Conservation (phyloP, 306 rosid genomes). For the Lathyrus oleraceus region DNA sequence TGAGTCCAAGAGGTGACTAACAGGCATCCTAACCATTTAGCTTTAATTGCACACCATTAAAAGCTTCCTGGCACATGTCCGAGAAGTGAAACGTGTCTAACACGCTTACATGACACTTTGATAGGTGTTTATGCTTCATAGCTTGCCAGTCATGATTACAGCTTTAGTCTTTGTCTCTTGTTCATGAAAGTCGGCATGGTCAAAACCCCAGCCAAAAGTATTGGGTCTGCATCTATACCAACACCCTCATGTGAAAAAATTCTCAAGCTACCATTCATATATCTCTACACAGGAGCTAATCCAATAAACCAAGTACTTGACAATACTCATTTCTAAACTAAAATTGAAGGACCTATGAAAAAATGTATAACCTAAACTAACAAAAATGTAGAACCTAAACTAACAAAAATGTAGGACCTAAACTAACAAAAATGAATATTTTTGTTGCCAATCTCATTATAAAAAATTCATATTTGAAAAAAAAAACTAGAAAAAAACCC, state of each 20-base stretch:
- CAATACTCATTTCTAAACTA: neutral
- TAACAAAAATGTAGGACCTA: constrained; percentile 28
- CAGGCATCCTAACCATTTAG: too few relatives aligned
- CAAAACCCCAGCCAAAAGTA: neutral
- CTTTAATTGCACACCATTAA: too few relatives aligned
- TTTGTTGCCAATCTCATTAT: neutral
- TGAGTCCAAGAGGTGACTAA: too few relatives aligned
- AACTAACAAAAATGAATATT: neutral
- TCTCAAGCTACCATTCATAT: too few relatives aligned
- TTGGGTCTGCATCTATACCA: neutral
- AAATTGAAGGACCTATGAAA: neutral
- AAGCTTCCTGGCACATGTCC: too few relatives aligned
- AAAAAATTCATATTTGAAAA: neutral
- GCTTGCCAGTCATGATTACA: too few relatives aligned
- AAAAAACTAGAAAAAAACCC: neutral
- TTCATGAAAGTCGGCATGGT: neutral
- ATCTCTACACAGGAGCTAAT: too few relatives aligned
- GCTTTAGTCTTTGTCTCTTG: neutral
- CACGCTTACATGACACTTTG: neutral
- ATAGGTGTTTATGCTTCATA: too few relatives aligned
- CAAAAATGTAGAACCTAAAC: constrained; percentile 6
- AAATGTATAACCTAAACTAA: constrained; percentile 21
- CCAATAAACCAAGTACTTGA: constrained; percentile 20
- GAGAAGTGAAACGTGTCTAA: too few relatives aligned
- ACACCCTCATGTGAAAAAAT: too few relatives aligned